These are phyloP conservation scores for Penicillium olsonii DNA, from an alignment of 2,329 filamentous ascomycete genomes.

Conservation along the genomic window DNA sequence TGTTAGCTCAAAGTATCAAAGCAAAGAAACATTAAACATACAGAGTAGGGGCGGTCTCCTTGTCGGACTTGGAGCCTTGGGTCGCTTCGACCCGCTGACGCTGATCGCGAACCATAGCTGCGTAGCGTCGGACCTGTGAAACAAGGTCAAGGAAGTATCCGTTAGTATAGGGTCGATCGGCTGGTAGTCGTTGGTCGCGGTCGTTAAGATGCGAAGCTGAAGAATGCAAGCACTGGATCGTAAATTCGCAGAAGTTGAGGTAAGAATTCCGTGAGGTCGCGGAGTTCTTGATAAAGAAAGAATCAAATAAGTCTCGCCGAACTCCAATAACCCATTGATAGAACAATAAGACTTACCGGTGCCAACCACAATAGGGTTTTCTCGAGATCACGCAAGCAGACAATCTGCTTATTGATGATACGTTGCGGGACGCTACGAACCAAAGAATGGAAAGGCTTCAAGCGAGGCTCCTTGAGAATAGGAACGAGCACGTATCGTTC, in stretches of 20 bases:
- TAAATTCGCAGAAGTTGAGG: constrained; percentile 85
- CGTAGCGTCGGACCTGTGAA: constrained; percentile 90
- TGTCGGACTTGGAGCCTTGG: constrained; percentile 41
- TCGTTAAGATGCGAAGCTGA: constrained; percentile 85
- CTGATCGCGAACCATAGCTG: constrained; percentile 74
- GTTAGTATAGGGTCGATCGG: constrained; percentile 89
- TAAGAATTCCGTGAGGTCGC: constrained; percentile 70
- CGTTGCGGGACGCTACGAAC: constrained; percentile 75
- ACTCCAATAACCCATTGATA: constrained; percentile 54
- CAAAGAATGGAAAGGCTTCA: constrained; percentile 80
- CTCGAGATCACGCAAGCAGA: constrained; percentile 89
- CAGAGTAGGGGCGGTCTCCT: constrained; percentile 46
- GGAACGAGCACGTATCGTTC: constrained; percentile 76
- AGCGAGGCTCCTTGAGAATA: constrained; percentile 69
- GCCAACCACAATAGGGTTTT: constrained; percentile 89
- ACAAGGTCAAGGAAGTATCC: constrained; percentile 96
- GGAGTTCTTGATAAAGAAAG: constrained; percentile 66
- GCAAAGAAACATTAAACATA: constrained; percentile 11
- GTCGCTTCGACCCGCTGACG: constrained; percentile 66
- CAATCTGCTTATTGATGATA: constrained; percentile 81
- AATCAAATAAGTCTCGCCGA: constrained; percentile 66
- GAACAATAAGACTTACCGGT: constrained; percentile 71
- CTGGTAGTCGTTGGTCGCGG: constrained; percentile 78
- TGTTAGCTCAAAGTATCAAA: constrained; percentile 7
- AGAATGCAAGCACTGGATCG: constrained; percentile 85